phyloP scores from a whole-genome alignment of 2,329 filamentous ascomycete species.

The Hymenoscyphus albidus region DNA sequence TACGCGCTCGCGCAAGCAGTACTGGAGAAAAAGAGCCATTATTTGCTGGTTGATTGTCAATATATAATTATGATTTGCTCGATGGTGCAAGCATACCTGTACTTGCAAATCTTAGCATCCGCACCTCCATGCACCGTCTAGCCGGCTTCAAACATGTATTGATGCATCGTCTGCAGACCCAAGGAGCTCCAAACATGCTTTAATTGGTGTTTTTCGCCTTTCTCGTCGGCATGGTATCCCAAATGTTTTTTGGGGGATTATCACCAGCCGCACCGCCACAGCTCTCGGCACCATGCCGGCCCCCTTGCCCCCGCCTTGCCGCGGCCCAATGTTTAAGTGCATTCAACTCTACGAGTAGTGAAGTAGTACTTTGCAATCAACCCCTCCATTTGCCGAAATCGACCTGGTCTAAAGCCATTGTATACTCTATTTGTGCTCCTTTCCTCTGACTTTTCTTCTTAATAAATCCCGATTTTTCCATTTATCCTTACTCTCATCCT shows the following conservation, averaged over 20 bases:
- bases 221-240: neutral
- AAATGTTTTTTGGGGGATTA: neutral
- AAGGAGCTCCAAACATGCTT: constrained; percentile 42
- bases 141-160: constrained; percentile 31
- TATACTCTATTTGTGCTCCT: neutral
- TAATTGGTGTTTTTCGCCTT: constrained; percentile 6
- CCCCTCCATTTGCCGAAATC: neutral
- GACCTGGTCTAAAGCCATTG: neutral
- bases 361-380: no score
- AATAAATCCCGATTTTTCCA: neutral
- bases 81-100: constrained; percentile 37
- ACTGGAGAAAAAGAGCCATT: constrained; percentile 43
- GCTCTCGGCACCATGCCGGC: neutral
- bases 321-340: neutral
- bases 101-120: constrained; percentile 42
- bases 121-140: constrained; percentile 15
- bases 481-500: neutral
- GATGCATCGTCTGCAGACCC: constrained; percentile 51
- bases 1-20: constrained; percentile 57
- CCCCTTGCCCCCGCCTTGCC: constrained; percentile 6
- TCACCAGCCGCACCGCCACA: neutral
- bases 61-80: constrained; percentile 8
- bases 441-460: neutral
- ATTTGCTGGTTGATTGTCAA: constrained; percentile 25
- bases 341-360: no score